Base-by-base conservation (phyloP, 768 basidiomycete genomes). In the Trametopsis cervina region DNA sequence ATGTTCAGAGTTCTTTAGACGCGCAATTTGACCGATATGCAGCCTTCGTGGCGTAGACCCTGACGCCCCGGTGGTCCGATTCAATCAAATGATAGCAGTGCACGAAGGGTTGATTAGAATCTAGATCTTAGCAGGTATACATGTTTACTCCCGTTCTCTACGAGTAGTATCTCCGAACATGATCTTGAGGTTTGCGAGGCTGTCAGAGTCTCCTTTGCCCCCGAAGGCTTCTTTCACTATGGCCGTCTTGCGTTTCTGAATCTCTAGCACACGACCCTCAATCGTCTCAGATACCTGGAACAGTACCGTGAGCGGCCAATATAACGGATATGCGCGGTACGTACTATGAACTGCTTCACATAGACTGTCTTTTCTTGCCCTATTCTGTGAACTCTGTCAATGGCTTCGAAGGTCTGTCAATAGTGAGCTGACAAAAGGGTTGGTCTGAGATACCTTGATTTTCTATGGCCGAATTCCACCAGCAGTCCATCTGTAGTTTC, bases 381-480 rank as follows among this genome's bases (percentile, higher is more conserved):
- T 42, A 92, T 84, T 39, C 89, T 69, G 56, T 92, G 89, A 23
- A 91, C 87, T 7, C 89, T 78, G 59, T 92, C 89, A 58, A 91
- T 85, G 13, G 89, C 89, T 84, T 44, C 29, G 42, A 36, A 9
- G 29, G 50, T 9, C 35, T 25, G 26, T 22, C 12, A 20, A 49
- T 15, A 44, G 38, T 43, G 4, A 18, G 21, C 17, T 27, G 18
- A 15, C 11, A 22, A 4, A 11, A 40, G 21, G 4, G 20, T 18
- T 24, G 25, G 43, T 17, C 20, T 24, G 40, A 44, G 46, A 1
- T 54, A 80, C 84, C 85, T 76, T 91, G 89, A 44, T 81, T 81
- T 60, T 91, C 89, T 3, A 75, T 80, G 0, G 88, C 87, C 4
- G 85, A 78, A 61, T 90, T 91, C 89, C 89, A 91, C 89, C 89